Percentiles rank a stretch among this genome's conserved stretches.
These are phyloP conservation scores for Elsinoe batatas DNA, from an alignment of 2,329 filamentous ascomycete species.

Conservation along the genomic window DNA sequence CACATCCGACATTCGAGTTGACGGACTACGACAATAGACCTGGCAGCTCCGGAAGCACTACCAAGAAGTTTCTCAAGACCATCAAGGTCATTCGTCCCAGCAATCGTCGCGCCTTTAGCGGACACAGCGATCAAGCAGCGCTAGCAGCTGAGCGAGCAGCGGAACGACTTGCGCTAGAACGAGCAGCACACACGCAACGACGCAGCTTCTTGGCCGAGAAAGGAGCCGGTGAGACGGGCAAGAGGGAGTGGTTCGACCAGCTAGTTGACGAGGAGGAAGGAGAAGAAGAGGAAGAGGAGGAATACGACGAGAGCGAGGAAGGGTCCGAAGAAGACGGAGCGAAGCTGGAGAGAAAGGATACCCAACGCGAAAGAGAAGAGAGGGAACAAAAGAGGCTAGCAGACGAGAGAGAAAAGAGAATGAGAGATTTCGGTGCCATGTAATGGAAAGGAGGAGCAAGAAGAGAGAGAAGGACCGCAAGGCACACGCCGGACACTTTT, in stretches of 20 bases:
- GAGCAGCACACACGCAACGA: conserved; percentile 18
- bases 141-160: conserved; percentile 29
- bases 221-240: neutral
- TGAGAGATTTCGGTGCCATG: conserved; percentile 5
- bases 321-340: neutral
- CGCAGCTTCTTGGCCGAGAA: neutral
- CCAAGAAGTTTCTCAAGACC: conserved; percentile 13
- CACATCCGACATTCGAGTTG: conserved; percentile 2
- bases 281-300: conserved; percentile 4
- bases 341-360: neutral
- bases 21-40: conserved; percentile 15
- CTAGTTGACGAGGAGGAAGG: neutral
- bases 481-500: neutral
- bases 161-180: conserved; percentile 31
- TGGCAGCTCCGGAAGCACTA: conserved; percentile 6
- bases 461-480: neutral
- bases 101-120: conserved; percentile 23
- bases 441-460: neutral
- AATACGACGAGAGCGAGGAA: neutral
- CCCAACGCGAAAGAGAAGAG: conserved; percentile 16
- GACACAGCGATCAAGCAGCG: conserved; percentile 24
- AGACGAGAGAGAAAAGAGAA: neutral
- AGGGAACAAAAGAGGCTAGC: neutral
- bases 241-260: conserved; percentile 10
- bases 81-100: conserved; percentile 11